A percentile compares a stretch with the other conserved stretches of the same genome.
Conservation (phyloP, 305 asterid genomes). For the Galium porrigens region DNA sequence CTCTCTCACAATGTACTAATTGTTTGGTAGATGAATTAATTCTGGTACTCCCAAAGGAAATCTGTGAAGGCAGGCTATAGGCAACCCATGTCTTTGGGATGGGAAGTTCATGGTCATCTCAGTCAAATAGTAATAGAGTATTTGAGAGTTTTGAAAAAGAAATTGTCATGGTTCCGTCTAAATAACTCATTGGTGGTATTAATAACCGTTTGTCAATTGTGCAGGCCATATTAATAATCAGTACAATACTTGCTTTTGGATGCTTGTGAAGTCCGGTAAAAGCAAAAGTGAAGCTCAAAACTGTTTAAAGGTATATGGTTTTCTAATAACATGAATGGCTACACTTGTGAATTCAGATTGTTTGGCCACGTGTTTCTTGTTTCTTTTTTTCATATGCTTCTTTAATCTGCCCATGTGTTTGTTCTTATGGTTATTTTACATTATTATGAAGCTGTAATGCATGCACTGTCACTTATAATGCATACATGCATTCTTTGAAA, state of each 20-base stretch:
- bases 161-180: not conserved
- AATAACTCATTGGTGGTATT: not conserved
- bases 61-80: not conserved
- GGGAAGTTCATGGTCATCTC: no score
- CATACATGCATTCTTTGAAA: no score
- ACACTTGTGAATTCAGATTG: not conserved
- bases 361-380: not conserved
- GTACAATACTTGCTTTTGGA: constrained; percentile 83
- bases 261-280: constrained; percentile 72
- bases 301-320: constrained; percentile 34
- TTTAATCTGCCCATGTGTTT: not conserved
- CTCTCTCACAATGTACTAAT: not conserved
- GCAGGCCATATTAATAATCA: constrained; percentile 85
- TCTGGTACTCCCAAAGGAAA: not conserved
- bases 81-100: not conserved
- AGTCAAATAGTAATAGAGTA: no score
- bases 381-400: not conserved
- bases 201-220: constrained; percentile 7
- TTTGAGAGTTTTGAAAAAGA: not conserved
- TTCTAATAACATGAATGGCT: not conserved
- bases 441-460: not conserved
- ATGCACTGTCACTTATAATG: no score
- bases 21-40: not conserved
- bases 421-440: not conserved
- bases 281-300: constrained; percentile 57